A percentile compares a stretch with the other conserved stretches of the same genome.
Evolutionary conservation across 78 protist species (phyloP).

Genomic region (Creolimax fragrantissima): DNA sequence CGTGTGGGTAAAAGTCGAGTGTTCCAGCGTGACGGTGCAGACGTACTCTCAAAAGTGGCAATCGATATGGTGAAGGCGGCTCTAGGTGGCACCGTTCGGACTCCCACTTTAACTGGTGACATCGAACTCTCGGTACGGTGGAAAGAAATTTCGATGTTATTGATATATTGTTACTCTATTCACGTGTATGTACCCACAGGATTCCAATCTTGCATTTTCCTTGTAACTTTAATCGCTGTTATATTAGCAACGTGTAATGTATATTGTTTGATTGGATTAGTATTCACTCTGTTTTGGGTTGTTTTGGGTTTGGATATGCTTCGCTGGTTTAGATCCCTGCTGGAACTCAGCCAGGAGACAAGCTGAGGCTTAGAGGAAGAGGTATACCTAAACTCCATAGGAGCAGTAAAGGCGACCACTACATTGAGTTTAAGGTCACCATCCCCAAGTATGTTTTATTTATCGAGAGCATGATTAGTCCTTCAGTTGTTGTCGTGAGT

Average conservation of each 20-base stretch:
- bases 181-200: too few species aligned
- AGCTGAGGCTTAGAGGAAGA: constrained; percentile 4
- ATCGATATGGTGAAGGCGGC: constrained; percentile 33
- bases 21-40: constrained; percentile 33
- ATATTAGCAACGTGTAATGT: too few species aligned
- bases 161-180: too few species aligned
- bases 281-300: too few species aligned
- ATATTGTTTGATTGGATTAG: too few species aligned
- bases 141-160: too few species aligned
- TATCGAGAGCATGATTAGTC: too few species aligned
- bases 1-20: neutral
- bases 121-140: neutral
- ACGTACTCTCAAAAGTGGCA: constrained; percentile 14
- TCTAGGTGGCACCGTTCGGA: constrained; percentile 31
- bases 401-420: neutral
- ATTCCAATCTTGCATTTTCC: too few species aligned
- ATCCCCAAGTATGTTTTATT: constrained; percentile 35
- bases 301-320: too few species aligned
- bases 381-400: neutral
- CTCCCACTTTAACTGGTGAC: constrained; percentile 27
- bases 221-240: too few species aligned
- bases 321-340: too few species aligned
- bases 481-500: too few species aligned
- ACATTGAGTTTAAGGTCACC: constrained; percentile 24
- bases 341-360: constrained; percentile 51